Evolutionary conservation across 2,329 filamentous ascomycete genomes (phyloP).

Genomic region (Aaosphaeria pasadenensis): DNA sequence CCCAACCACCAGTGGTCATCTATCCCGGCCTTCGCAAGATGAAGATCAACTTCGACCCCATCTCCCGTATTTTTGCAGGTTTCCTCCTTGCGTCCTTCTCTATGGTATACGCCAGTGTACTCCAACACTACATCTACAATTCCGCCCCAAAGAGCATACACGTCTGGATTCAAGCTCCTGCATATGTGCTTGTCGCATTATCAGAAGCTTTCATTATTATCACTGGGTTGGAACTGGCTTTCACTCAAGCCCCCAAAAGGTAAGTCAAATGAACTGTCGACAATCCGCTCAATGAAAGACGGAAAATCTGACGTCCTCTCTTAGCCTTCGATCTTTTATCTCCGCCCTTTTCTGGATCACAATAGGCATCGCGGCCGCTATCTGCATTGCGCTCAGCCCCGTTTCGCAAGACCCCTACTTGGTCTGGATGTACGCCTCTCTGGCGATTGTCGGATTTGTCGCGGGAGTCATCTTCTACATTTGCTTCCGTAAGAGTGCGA

Average conservation of each 20-base stretch:
- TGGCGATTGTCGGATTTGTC: slow-evolving; percentile 5
- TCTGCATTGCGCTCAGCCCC: slow-evolving; percentile 29
- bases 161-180: too few species aligned
- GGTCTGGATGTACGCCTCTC: slow-evolving; percentile 21
- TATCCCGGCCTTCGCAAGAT: not conserved
- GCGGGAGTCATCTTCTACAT: slow-evolving; percentile 18
- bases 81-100: slow-evolving; percentile 24
- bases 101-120: slow-evolving; percentile 28
- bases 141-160: too few species aligned
- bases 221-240: slow-evolving; percentile 39
- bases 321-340: slow-evolving; percentile 35
- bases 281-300: too few species aligned
- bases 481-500: too few species aligned
- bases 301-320: slow-evolving; percentile 36
- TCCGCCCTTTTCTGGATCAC: slow-evolving; percentile 33
- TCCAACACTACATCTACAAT: slow-evolving; percentile 32
- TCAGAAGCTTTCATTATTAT: slow-evolving; percentile 4
- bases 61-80: slow-evolving; percentile 28
- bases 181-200: too few species aligned
- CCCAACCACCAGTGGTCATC: not conserved
- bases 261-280: slow-evolving; percentile 6
- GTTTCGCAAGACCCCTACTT: slow-evolving; percentile 28
- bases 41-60: slow-evolving; percentile 23
- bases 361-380: slow-evolving; percentile 26
- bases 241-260: slow-evolving; percentile 1